Evolutionary conservation across 352 stramenopile species (phyloP), one percentile per base, ranked within the genome.

Genomic region (Phytophthora boehmeriae): DNA sequence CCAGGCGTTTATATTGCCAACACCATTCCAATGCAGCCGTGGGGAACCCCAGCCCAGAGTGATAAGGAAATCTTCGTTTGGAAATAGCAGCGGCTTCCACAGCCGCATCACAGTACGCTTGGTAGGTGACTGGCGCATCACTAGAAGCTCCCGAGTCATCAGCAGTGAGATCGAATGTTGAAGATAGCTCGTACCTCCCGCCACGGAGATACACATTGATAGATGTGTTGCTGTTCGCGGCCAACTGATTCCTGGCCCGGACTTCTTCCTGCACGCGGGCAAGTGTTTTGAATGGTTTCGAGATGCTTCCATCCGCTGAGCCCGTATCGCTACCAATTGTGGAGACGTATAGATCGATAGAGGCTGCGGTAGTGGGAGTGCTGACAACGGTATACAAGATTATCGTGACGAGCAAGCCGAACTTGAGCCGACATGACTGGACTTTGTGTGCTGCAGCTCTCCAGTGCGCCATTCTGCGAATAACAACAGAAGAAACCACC

Each of bases 131-230:
- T 0, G 56, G 52, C 0, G 75, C 59, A 1, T 61, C 32, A 2
- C 39, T 34, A 0, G 72, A 71, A 13, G 45, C 49, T 13, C 82
- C 80, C 0, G 71, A 76, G 66, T 93, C 82, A 11, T 71, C 46
- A 1, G 47, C 42, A 1, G 61, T 64, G 36, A 92, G 83, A 20
- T 90, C 80, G 17, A 91, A 67, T 16, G 78, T 91, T 5, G 74
- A 46, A 2, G 54, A 54, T 5, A 93, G 61, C 28, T 77, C 68
- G 36, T 93, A 92, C 2, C 72, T 66, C 0, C 84, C 82, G 1
- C 53, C 78, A 8, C 82, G 76, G 6, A 93, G 63, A 34, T 77
- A 76, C 14, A 93, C 80, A 17, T 80, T 89, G 53, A 93, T 83
- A 1, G 80, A 55, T 4, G 17, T 39, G 27, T 61, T 41, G 43